These are phyloP conservation scores for Clarkia xantiana DNA, from an alignment of 345 rosid species.

Conservation along the genomic window DNA sequence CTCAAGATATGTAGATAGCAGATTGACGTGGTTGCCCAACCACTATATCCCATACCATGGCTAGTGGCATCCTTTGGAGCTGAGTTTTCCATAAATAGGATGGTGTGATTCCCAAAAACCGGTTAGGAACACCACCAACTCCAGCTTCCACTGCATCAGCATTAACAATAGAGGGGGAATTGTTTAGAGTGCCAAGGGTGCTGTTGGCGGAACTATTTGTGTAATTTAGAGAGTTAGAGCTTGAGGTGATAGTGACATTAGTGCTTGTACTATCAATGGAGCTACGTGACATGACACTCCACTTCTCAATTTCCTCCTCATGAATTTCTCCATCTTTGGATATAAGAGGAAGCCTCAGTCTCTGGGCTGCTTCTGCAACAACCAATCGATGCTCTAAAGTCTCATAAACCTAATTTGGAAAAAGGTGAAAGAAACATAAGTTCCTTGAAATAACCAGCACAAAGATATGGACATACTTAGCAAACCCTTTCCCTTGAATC, in stretches of 20 bases:
- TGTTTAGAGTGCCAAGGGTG: conserved; percentile 22
- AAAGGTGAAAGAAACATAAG: not conserved
- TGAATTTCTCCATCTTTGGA: conserved; percentile 85
- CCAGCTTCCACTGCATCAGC: conserved; percentile 48
- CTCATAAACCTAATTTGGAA: conserved; percentile 54
- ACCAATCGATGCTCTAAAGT: conserved; percentile 75
- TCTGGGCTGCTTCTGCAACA: conserved; percentile 96
- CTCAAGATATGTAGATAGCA: not conserved
- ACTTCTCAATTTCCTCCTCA: conserved; percentile 88
- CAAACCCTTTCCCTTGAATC: not conserved
- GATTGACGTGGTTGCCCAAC: not conserved
- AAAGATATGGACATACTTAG: not conserved
- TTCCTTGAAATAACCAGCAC: not conserved
- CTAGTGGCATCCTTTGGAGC: conserved; percentile 47
- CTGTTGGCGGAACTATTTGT: conserved; percentile 40
- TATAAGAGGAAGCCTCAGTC: conserved; percentile 81
- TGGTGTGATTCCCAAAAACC: conserved; percentile 85
- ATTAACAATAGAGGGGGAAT: conserved; percentile 17
- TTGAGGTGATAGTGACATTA: conserved; percentile 56
- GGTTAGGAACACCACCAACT: conserved; percentile 88
- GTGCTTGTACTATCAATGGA: conserved; percentile 79
- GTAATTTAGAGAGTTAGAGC: conserved; percentile 53
- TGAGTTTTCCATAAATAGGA: conserved; percentile 78
- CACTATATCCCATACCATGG: conserved; percentile 33
- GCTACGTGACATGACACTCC: conserved; percentile 69